Evolutionary conservation across 2,329 filamentous ascomycete species (phyloP), one percentile per base, ranked within the genome.

Genomic region (Ciborinia camelliae): DNA sequence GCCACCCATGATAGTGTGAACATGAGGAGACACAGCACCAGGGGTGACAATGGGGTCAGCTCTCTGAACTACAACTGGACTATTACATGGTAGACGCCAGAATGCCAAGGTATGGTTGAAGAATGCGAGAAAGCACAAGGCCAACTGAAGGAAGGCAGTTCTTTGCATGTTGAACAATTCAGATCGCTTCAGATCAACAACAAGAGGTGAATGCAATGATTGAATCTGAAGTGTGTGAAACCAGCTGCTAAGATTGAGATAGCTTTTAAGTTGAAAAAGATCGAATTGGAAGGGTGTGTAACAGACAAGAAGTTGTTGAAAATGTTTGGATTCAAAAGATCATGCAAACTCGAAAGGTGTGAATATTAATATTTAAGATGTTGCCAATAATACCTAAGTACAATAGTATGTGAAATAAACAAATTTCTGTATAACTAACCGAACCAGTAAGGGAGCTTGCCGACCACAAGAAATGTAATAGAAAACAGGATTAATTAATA

Each of bases 1-100:
- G 26, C 86, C 86, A 18, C 87, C 86, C 73, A 84, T 82, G 66
- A 90, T 80, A 14, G 82, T 84, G 71, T 89, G 87, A 3, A 84
- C 79, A 74, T 90, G 86, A 9, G 74, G 72, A 5, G 84, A 81
- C 4, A 86, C 76, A 0, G 64, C 66, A 18, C 85, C 84, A 4
- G 86, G 84, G 32, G 72, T 77, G 53, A 87, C 75, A 67, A 90
- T 83, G 2, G 87, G 86, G 72, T 90, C 86, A 53, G 81, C 76
- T 57, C 85, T 80, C 71, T 86, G 77, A 41, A 78, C 72, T n/a
- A 79, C 75, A 51, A 81, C 74, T 50, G 72, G 71, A 18, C 61
- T 65, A 14, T 58, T 53, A 58, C 75, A 76, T 47, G 70, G 71
- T 23, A 83, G 79, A 70, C 81, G 80, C 77, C 79, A 83, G 75